A percentile compares a stretch with the other conserved stretches of the same genome.
These are phyloP conservation scores for Angophora floribunda DNA, from an alignment of 345 rosid species.

Conservation along the genomic window DNA sequence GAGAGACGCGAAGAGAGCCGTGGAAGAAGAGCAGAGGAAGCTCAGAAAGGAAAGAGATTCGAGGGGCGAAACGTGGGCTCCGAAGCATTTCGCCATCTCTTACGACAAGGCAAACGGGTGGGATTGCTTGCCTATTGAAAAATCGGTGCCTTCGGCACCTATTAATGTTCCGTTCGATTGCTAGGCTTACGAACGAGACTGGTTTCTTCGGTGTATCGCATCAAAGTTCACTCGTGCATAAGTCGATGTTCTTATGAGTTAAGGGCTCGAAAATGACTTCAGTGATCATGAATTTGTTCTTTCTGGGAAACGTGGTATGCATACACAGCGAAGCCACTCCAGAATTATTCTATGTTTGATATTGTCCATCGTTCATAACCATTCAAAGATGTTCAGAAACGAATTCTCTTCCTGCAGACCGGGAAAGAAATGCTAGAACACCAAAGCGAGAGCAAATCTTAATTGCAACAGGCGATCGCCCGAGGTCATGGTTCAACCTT, in stretches of 20 bases:
- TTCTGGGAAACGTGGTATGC: neutral
- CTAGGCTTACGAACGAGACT: neutral
- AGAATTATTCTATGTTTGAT: neutral
- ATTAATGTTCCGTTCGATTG: constrained; percentile 25
- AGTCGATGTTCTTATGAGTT: neutral
- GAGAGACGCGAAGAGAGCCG: constrained; percentile 43
- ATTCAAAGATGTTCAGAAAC: neutral
- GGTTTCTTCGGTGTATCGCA: neutral
- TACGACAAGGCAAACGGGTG: constrained; percentile 38
- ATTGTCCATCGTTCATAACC: neutral
- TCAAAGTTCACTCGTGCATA: neutral
- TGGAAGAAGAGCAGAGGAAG: constrained; percentile 68
- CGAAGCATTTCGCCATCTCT: constrained; percentile 45
- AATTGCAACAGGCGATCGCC: neutral
- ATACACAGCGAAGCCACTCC: neutral
- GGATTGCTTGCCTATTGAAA: constrained; percentile 50
- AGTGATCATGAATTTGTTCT: neutral
- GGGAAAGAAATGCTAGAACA: neutral
- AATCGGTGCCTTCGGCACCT: constrained; percentile 52
- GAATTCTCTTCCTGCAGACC: neutral
- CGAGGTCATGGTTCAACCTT: neutral
- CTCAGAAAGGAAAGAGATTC: constrained; percentile 28
- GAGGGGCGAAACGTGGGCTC: constrained; percentile 44
- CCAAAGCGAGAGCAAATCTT: neutral
- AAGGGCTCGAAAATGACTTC: neutral